Base-by-base conservation (phyloP, 2,329 filamentous ascomycete genomes). In the Ophiostoma ulmi region DNA sequence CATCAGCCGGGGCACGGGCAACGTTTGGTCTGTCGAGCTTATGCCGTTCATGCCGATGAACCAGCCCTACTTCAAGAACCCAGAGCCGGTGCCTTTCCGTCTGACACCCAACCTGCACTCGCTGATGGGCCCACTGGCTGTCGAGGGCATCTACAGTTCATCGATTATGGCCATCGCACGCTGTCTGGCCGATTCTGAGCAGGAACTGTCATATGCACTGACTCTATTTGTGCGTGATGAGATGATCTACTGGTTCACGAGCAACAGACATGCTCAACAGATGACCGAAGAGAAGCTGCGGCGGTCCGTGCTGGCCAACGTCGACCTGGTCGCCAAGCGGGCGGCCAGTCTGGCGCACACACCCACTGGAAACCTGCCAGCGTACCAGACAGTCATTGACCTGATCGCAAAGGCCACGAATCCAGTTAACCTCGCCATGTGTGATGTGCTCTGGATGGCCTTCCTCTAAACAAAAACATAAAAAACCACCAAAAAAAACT, bases 301-400 rank as follows among this genome's bases (percentile, higher is more conserved):
- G 38, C 90, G 93, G 72, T 83, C 87, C 74, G 84, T 86, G 64
- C 79, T 81, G 75, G 83, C 74, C 69, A 99, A 99, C 79, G 93
- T 90, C 75, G 93, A 97, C 72, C 86, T 93, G 75, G 93, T 99
- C 72, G 93, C 97, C 69, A 97, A 97, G 83, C 88, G 93, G 73
- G 94, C 94, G 3, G 86, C 93, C 74, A 93, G 90, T 77, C 83
- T 99, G 70, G 94, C 94, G 1, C 91, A 93, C 76, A 85, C 84
- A 73, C 91, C 91, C 0, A 87, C 88, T 41, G 90, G 91, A 74
- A 94, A 93, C 77, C 81, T 99, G 75, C 95, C 95, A 7, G 94
- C 94, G 35, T 97, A 97, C 80, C 95, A 99, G 84, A 98, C 94
- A 58, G 93, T 97, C 39, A 94, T 99, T 77, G 95, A 99, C 80